These are phyloP conservation scores for Cucurbita pepo DNA, from an alignment of 306 rosid species.

Conservation along the genomic window DNA sequence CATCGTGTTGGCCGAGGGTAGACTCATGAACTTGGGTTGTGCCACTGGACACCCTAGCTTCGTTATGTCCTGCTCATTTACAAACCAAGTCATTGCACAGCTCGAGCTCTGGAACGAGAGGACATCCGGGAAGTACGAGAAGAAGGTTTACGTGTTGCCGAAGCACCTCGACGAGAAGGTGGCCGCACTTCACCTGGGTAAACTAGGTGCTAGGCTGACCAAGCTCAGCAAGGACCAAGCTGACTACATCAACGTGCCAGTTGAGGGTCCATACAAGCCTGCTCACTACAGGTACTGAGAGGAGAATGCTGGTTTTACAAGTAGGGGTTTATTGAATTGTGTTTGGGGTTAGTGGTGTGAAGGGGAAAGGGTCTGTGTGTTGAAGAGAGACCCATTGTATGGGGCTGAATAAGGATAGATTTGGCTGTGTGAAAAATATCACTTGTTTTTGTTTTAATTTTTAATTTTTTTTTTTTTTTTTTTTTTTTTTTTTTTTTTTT, in stretches of 20 bases:
- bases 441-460: neutral
- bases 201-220: conserved; percentile 93
- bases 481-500: neutral
- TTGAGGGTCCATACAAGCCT: conserved; percentile 97
- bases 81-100: conserved; percentile 96
- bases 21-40: conserved; percentile 97
- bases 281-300: conserved; percentile 70
- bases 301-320: neutral
- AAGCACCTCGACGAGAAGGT: conserved; percentile 99
- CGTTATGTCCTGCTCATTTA: conserved; percentile 97
- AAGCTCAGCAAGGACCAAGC: conserved; percentile 74
- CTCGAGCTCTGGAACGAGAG: conserved; percentile 92
- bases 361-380: neutral
- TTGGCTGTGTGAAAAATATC: neutral
- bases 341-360: neutral
- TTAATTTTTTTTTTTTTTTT: neutral
- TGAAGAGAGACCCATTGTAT: neutral
- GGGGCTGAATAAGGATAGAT: neutral
- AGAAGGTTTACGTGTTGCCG: conserved; percentile 85
- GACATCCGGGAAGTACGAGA: conserved; percentile 61
- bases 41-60: conserved; percentile 99
- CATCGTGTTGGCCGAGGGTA: conserved; percentile 88
- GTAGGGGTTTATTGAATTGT: neutral
- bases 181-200: conserved; percentile 78
- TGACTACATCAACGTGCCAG: conserved; percentile 75